A percentile compares a stretch with the other conserved stretches of the same genome.
Evolutionary conservation across 1,284 basidiomycete species (phyloP).

Genomic region (Fomitiporia mediterranea): DNA sequence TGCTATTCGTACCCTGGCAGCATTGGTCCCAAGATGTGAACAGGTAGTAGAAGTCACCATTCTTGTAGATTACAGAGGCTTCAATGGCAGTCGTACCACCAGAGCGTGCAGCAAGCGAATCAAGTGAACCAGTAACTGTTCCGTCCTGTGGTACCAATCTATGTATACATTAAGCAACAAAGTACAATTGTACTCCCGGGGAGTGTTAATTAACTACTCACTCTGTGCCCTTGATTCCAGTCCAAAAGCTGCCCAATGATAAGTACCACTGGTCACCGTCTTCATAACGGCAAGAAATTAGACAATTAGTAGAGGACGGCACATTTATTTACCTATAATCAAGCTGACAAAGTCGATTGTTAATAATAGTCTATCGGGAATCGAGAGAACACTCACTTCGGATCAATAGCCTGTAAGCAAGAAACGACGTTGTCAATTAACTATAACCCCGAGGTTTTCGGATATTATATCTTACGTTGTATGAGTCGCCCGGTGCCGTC

Average conservation of each 20-base stretch:
- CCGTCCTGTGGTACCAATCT: conserved; percentile 25
- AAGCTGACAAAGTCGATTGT: background rate
- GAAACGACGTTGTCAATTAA: too few relatives aligned
- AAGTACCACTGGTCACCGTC: conserved; percentile 19
- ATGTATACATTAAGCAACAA: too few relatives aligned
- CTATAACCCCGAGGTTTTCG: background rate
- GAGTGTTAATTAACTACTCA: background rate
- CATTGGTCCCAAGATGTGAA: conserved; percentile 56
- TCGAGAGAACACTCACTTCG: conserved; percentile 37
- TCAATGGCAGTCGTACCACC: conserved; percentile 23
- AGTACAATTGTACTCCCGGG: too few relatives aligned
- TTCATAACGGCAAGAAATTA: background rate
- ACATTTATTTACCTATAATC: background rate
- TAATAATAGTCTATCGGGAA: conserved; percentile 15
- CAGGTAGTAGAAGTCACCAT: conserved; percentile 47
- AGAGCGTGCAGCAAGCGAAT: conserved; percentile 24
- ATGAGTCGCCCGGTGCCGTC: conserved; percentile 37
- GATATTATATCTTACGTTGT: conserved; percentile 44
- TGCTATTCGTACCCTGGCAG: conserved; percentile 47
- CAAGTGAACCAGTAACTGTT: conserved; percentile 18
- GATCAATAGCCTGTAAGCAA: conserved; percentile 47
- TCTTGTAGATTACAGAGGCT: conserved; percentile 37
- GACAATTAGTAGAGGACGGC: background rate
- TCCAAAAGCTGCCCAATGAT: conserved; percentile 22
- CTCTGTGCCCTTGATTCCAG: conserved; percentile 21